Base-by-base conservation (phyloP, 306 rosid genomes). In the Erythrophleum fordii region DNA sequence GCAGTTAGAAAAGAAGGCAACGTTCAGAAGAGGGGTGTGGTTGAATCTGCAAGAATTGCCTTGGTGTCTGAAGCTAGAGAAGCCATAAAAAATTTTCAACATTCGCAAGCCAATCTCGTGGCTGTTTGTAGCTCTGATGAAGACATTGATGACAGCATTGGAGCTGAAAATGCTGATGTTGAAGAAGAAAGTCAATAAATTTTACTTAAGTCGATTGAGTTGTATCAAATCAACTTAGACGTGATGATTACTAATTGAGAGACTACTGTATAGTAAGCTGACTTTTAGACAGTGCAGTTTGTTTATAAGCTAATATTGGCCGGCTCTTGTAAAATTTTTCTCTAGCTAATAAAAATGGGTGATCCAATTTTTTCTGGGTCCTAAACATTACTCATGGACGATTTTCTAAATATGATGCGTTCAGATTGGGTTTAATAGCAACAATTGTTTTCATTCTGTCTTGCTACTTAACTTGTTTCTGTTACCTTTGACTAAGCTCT, bases 31-130 rank as follows among this genome's bases (percentile, higher is more conserved):
- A 72, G 16, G 49, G 91, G 86, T 68, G 86, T 67, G 26, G 85
- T 89, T 53, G 83, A 89, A 79, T 87, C 87, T 35, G 97, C 99
- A 67, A 93, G 87, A 83, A 73, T 65, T 79, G 92, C 94, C 20
- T 80, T 93, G 91, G 82, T 84, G 59, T 91, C 91, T 76, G 90
- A 89, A 84, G 97, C 94, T 66, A 92, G 90, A 80, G 88, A 92
- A 56, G 94, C 95, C 41, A 90, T 95, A 81, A 72, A 23, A 42
- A 88, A 81, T 80, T 89, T 91, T 80, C 82, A 81, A 82, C 86
- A 72, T 20, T 82, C 84, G 3, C 86, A 84, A 52, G 73, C 77
- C 42, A 80, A 79, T 83, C 60, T 61, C 60, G 61, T 31, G 66
- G 77, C 6, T 56, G 20, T 75, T 37, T 79, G 77, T 26, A 84